Percentiles rank a stretch among this genome's conserved stretches.
These are phyloP conservation scores for Eleusine coracana DNA, from an alignment of 176 grass and related monocot species.

Conservation along the genomic window DNA sequence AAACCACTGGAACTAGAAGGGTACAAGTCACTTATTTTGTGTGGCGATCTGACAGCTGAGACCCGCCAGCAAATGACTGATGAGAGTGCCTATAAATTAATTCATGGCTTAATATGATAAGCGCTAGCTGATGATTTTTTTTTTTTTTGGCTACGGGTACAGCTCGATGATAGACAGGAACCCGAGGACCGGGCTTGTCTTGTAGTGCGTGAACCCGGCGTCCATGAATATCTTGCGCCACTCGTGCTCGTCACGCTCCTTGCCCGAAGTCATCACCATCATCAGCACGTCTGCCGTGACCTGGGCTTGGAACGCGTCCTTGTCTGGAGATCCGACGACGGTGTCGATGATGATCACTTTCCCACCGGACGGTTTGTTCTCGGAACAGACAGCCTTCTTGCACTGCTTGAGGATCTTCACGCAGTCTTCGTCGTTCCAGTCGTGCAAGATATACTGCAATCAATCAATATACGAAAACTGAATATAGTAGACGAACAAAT, in stretches of 20 bases:
- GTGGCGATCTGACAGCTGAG: too few relatives aligned
- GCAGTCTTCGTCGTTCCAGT: slow-evolving; percentile 39
- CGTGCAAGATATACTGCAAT: slow-evolving; percentile 32
- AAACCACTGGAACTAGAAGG: too few relatives aligned
- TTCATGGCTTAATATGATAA: too few relatives aligned
- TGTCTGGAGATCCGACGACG: slow-evolving; percentile 4
- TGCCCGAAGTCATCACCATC: slow-evolving; percentile 43
- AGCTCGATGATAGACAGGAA: slow-evolving; percentile 46
- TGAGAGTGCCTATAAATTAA: too few relatives aligned
- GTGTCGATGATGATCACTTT: slow-evolving; percentile 58
- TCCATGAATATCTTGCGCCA: slow-evolving; percentile 51
- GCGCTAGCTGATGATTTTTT: too few relatives aligned
- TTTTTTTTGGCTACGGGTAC: not conserved
- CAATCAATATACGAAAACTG: too few relatives aligned
- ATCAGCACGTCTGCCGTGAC: slow-evolving; percentile 35
- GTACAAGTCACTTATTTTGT: too few relatives aligned
- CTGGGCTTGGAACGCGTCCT: slow-evolving; percentile 28
- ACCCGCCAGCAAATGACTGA: too few relatives aligned
- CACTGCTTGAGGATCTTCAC: slow-evolving; percentile 42
- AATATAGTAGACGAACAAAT: not conserved
- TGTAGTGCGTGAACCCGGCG: slow-evolving; percentile 36
- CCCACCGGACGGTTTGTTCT: not conserved
- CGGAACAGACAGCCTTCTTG: slow-evolving; percentile 37
- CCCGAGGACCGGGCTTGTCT: slow-evolving; percentile 18
- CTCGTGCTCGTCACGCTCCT: slow-evolving; percentile 53